Percentiles rank a stretch among this genome's conserved stretches.
These are phyloP conservation scores for Sclerospora graminicola DNA, from an alignment of 352 stramenopile genomes.

Conservation along the genomic window DNA sequence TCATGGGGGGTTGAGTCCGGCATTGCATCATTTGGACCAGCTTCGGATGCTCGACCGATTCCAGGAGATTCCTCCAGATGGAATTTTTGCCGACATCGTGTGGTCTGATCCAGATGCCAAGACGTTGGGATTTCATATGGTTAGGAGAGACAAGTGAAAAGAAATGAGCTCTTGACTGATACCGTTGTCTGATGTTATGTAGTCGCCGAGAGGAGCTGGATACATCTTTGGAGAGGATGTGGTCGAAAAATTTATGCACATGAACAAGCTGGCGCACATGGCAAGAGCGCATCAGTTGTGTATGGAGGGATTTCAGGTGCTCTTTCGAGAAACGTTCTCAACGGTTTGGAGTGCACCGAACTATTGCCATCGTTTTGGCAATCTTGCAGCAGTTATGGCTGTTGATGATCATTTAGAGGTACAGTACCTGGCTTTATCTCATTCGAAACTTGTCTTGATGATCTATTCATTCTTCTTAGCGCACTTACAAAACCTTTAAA, in stretches of 20 bases:
- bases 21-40: slow-evolving; percentile 86
- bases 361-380: slow-evolving; percentile 83
- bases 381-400: slow-evolving; percentile 60
- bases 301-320: slow-evolving; percentile 77
- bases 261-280: slow-evolving; percentile 76
- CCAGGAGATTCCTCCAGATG: slow-evolving; percentile 70
- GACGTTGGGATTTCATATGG: slow-evolving; percentile 78
- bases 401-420: slow-evolving; percentile 56
- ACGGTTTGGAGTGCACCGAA: slow-evolving; percentile 83
- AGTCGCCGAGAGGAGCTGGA: slow-evolving; percentile 68
- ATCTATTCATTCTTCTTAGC: slow-evolving; percentile 30
- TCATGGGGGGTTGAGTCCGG: slow-evolving; percentile 55
- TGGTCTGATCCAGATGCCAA: slow-evolving; percentile 80
- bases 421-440: too few relatives aligned
- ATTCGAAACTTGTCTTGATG: too few relatives aligned
- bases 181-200: slow-evolving; percentile 23
- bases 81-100: slow-evolving; percentile 73
- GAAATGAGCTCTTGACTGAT: slow-evolving; percentile 12
- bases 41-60: slow-evolving; percentile 82
- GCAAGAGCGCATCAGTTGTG: slow-evolving; percentile 76
- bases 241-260: slow-evolving; percentile 72
- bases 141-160: slow-evolving; percentile 29
- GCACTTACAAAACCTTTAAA: slow-evolving; percentile 82
- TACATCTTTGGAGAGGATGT: slow-evolving; percentile 86
- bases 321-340: slow-evolving; percentile 66